Base-by-base conservation (phyloP, 1,284 basidiomycete species). In the Testicularia cyperi region DNA sequence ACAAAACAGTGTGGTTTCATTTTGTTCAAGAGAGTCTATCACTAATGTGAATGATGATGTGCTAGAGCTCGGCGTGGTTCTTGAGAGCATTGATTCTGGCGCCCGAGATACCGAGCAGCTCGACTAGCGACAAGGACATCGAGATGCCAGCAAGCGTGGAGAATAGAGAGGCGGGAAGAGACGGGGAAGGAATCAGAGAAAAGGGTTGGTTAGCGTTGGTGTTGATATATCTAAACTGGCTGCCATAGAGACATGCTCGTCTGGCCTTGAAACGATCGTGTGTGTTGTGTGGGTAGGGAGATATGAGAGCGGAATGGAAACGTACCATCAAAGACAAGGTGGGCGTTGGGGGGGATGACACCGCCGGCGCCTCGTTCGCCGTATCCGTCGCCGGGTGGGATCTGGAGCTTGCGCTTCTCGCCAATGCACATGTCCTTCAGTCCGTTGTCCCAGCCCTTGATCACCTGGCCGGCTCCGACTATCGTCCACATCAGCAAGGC, bases 401-500 rank as follows among this genome's bases (percentile, higher is more conserved):
- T 71, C 46, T 67, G 63, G 36, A 96, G 82, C n/a, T 82, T 88
- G 33, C 92, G 86, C 81, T 91, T 92, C 81, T 97, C 92, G 48
- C 84, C 82, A 25, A 88, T 75, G 77, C 92, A 96, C 87, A 95
- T 92, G 68, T 86, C 80, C 14, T 80, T 65, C 14, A 83, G 69
- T 14, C 82, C 78, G 30, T 73, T 61, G 45, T 80, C 79, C 79
- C 79, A 80, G 2, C 79, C 89, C 64, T 81, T 81, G 76, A 91
- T 91, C 32, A 91, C 88, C 68, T 88, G 87, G 8, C 86, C 86
- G 30, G 80, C 77, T 40, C 88, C 88, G 28, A 91, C 87, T 89
- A 44, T 9, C 0, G 23, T 1, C 10, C 30, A 18, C 19, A 23
- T 6, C 12, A 18, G 19, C 5, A 22, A 22, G 18, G 22, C 13